Conservation (phyloP, 371 early-diverging fungal species). For the Rhizomucor miehei region DNA sequence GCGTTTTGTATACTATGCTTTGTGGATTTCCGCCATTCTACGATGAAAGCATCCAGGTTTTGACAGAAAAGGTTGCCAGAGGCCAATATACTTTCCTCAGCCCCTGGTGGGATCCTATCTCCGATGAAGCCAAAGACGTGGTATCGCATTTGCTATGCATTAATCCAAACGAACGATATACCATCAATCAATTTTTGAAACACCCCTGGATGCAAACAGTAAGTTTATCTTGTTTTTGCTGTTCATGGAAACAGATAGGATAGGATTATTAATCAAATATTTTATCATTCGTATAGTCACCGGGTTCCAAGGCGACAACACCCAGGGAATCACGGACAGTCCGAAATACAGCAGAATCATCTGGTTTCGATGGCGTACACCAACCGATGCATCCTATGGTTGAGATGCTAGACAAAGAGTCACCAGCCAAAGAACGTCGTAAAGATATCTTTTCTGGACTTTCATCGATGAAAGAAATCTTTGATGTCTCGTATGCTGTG, state of each 20-base stretch:
- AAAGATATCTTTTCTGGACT: slow-evolving; percentile 26
- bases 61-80: slow-evolving; percentile 61
- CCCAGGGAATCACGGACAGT: not conserved
- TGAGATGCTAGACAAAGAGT: slow-evolving; percentile 8
- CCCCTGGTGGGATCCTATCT: slow-evolving; percentile 79
- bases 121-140: slow-evolving; percentile 69
- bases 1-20: slow-evolving; percentile 74
- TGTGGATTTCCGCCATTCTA: slow-evolving; percentile 81
- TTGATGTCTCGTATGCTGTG: slow-evolving; percentile 49
- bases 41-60: slow-evolving; percentile 58
- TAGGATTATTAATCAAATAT: no score
- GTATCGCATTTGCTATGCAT: slow-evolving; percentile 58
- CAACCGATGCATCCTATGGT: slow-evolving; percentile 4
- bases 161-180: slow-evolving; percentile 54
- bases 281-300: no score
- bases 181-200: slow-evolving; percentile 64
- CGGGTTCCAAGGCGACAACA: no score
- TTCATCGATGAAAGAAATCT: slow-evolving; percentile 46
- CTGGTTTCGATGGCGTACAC: not conserved
- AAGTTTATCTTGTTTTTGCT: no score
- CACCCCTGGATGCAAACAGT: slow-evolving; percentile 74
- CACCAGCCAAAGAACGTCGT: slow-evolving; percentile 7
- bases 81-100: slow-evolving; percentile 63
- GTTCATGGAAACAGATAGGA: no score
- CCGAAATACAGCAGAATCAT: no score